Percentiles rank a stretch among this genome's conserved stretches.
These are phyloP conservation scores for Fusarium globosum DNA, from an alignment of 2,329 filamentous ascomycete genomes.

Conservation along the genomic window DNA sequence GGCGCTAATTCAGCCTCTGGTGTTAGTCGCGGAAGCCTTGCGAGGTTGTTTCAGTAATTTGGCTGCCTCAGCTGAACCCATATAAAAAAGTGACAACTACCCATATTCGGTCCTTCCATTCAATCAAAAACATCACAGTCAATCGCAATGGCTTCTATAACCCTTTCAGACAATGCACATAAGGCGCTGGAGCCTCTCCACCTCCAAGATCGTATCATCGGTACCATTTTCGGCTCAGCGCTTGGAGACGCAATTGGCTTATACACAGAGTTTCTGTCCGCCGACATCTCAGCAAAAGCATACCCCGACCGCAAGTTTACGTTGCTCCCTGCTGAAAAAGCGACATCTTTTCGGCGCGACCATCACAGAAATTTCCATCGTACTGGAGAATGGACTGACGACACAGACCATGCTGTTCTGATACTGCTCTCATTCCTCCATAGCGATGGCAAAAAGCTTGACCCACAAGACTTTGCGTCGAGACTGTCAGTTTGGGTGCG, in stretches of 20 bases:
- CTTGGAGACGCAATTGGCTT: conserved; percentile 65
- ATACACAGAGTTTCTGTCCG: conserved; percentile 64
- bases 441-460: conserved; percentile 51
- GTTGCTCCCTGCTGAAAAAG: conserved; percentile 49
- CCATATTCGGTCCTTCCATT: not conserved
- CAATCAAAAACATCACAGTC: not conserved
- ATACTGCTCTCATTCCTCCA: conserved; percentile 61
- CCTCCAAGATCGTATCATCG: conserved; percentile 54
- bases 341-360: conserved; percentile 58
- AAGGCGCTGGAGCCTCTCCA: conserved; percentile 30
- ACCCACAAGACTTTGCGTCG: conserved; percentile 56
- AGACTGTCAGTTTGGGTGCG: conserved; percentile 60
- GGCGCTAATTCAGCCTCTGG: conserved; percentile 25
- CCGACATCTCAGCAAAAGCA: conserved; percentile 45
- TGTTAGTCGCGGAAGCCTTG: conserved; percentile 13
- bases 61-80: conserved; percentile 22
- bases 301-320: conserved; percentile 56
- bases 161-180: conserved; percentile 29
- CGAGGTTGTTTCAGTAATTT: conserved; percentile 26
- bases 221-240: conserved; percentile 61
- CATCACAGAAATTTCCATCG: conserved; percentile 56
- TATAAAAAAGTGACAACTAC: not conserved
- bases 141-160: conserved; percentile 19
- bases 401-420: conserved; percentile 64
- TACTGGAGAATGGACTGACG: conserved; percentile 63